Percentiles rank a stretch among this genome's conserved stretches.
These are phyloP conservation scores for Lactarius quietus DNA, from an alignment of 768 basidiomycete species.

Conservation along the genomic window DNA sequence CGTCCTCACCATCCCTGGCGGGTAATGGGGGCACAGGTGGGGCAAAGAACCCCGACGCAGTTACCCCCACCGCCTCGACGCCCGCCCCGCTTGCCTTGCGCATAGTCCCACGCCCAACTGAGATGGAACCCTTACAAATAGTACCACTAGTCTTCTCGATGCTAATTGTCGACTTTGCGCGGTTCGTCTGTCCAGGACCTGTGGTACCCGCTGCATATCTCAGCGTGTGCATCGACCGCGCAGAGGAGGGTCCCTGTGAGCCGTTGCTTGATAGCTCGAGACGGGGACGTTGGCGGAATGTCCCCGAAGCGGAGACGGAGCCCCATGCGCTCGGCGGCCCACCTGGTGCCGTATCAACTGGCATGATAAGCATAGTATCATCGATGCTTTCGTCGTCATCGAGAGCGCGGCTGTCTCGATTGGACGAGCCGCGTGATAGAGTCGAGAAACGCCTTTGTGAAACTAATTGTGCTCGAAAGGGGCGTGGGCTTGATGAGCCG, in stretches of 20 bases:
- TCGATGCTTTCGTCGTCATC: slow-evolving; percentile 74
- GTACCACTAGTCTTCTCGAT: slow-evolving; percentile 48
- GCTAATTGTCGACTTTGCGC: slow-evolving; percentile 58
- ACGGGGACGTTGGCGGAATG: slow-evolving; percentile 43
- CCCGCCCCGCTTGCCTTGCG: slow-evolving; percentile 64
- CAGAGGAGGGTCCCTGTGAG: slow-evolving; percentile 21
- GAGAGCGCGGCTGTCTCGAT: slow-evolving; percentile 32
- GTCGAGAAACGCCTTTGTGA: slow-evolving; percentile 23
- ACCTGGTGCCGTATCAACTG: slow-evolving; percentile 46
- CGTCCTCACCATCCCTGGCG: not conserved
- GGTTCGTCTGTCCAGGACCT: slow-evolving; percentile 38
- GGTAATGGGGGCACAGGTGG: slow-evolving; percentile 24
- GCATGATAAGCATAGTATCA: slow-evolving; percentile 72
- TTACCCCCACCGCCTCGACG: slow-evolving; percentile 72
- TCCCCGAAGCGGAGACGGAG: slow-evolving; percentile 27
- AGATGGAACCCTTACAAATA: slow-evolving; percentile 53
- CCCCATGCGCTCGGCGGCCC: slow-evolving; percentile 41
- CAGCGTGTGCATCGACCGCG: slow-evolving; percentile 38
- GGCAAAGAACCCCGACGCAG: slow-evolving; percentile 74
- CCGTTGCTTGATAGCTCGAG: slow-evolving; percentile 33
- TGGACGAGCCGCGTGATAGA: slow-evolving; percentile 23
- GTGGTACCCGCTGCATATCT: slow-evolving; percentile 29
- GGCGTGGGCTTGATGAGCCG: slow-evolving; percentile 17
- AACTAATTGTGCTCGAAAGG: slow-evolving; percentile 6
- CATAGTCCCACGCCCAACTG: slow-evolving; percentile 58